These are phyloP conservation scores for Phialophora macrospora DNA, from an alignment of 2,329 filamentous ascomycete species.

Conservation along the genomic window DNA sequence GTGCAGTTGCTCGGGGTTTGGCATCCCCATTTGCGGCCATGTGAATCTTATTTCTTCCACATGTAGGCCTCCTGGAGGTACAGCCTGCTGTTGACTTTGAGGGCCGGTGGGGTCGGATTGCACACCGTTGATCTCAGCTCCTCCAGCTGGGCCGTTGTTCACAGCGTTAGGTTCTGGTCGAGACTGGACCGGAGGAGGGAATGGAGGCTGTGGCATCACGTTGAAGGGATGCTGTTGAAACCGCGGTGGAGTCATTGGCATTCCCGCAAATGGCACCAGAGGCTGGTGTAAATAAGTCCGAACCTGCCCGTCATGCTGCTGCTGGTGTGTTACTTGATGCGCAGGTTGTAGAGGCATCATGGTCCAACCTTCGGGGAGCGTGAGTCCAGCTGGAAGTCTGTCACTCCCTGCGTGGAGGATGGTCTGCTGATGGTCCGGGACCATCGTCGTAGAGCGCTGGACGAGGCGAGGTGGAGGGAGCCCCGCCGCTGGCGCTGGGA, in stretches of 20 bases:
- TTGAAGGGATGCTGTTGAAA: constrained; percentile 1
- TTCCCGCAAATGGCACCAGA: not conserved
- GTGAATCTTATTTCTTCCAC: not conserved
- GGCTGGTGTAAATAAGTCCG: not conserved
- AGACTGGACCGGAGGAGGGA: not conserved
- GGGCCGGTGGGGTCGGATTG: constrained; percentile 1
- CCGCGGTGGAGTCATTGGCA: not conserved
- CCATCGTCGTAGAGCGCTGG: constrained; percentile 7
- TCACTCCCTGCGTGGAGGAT: constrained; percentile 51
- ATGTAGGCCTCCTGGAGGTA: not conserved
- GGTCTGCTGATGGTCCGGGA: constrained; percentile 38
- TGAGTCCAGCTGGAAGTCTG: constrained; percentile 57
- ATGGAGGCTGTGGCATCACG: not conserved
- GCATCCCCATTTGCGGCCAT: not conserved
- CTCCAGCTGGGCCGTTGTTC: constrained; percentile 11
- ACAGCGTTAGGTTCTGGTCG: not conserved
- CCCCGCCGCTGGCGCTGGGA: constrained; percentile 17
- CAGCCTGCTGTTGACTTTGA: constrained; percentile 7
- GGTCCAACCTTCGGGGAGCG: constrained; percentile 59
- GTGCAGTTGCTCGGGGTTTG: not conserved
- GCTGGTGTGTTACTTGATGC: constrained; percentile 6
- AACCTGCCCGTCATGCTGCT: constrained; percentile 7
- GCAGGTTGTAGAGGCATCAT: constrained; percentile 52
- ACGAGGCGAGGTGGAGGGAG: constrained; percentile 25
- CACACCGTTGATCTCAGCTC: constrained; percentile 6